A percentile compares a stretch with the other conserved stretches of the same genome.
These are phyloP conservation scores for Aspergillus haitiensis DNA, from an alignment of 495 filamentous ascomycete genomes.

Conservation along the genomic window DNA sequence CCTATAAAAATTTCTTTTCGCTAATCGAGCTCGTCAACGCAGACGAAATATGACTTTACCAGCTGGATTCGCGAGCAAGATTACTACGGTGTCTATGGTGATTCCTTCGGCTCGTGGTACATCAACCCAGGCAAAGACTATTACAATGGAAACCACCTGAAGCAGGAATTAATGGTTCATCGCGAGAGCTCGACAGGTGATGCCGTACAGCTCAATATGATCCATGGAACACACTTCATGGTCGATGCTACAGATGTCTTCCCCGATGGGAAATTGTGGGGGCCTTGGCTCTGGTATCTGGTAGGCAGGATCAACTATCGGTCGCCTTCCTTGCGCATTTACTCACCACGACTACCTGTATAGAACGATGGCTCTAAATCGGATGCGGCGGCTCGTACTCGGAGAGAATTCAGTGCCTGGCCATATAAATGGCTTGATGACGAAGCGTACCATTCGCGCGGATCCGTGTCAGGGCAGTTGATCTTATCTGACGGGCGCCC, in stretches of 20 bases:
- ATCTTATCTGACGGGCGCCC: constrained; percentile 39
- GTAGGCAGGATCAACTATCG: constrained; percentile 17
- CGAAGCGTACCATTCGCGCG: constrained; percentile 36
- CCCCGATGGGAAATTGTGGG: constrained; percentile 40
- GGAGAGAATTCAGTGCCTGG: constrained; percentile 33
- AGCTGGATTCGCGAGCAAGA: constrained; percentile 31
- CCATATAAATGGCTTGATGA: constrained; percentile 42
- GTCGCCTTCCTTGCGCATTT: not conserved
- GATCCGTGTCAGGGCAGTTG: constrained; percentile 34
- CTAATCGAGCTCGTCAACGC: too few relatives aligned
- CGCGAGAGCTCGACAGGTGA: constrained; percentile 40
- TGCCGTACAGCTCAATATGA: constrained; percentile 45
- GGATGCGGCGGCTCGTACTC: constrained; percentile 31
- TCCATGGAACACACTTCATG: constrained; percentile 45
- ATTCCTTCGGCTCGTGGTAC: constrained; percentile 43
- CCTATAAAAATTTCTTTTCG: too few relatives aligned
- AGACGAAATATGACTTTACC: constrained; percentile 44
- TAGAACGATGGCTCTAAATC: constrained; percentile 38
- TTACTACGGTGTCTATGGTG: constrained; percentile 35
- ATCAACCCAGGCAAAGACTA: constrained; percentile 47
- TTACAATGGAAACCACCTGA: constrained; percentile 43
- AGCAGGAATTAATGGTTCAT: constrained; percentile 44
- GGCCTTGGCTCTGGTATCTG: constrained; percentile 46
- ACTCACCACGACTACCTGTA: not conserved
- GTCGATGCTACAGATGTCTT: constrained; percentile 33